Conservation (phyloP, 116 monocot genomes). For the Iris pallida region DNA sequence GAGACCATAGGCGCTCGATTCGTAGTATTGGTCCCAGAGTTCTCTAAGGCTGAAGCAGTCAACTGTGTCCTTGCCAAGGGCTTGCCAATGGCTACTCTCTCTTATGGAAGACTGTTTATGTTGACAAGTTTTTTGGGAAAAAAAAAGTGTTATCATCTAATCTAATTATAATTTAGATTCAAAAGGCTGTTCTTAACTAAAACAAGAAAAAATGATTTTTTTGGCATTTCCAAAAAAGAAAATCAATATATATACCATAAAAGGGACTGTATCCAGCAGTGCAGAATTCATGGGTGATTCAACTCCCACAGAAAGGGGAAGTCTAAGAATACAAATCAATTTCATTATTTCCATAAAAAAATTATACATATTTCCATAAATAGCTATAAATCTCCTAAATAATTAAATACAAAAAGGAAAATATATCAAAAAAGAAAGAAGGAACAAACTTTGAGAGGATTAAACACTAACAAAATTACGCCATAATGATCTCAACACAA, state of each 20-base stretch:
- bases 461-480: too few species aligned
- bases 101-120: conserved; percentile 26
- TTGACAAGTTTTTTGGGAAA: background rate
- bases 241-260: background rate
- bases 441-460: too few species aligned
- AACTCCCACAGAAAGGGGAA: background rate
- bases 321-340: too few species aligned
- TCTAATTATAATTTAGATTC: background rate
- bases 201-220: background rate
- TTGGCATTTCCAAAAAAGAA: background rate
- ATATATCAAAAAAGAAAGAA: too few species aligned
- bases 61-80: conserved; percentile 21
- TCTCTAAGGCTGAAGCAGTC: conserved; percentile 46
- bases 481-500: too few species aligned
- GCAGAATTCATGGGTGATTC: background rate
- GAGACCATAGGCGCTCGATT: conserved; percentile 55
- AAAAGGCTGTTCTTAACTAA: background rate
- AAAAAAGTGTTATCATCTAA: too few species aligned
- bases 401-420: too few species aligned
- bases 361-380: too few species aligned
- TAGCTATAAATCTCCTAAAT: too few species aligned
- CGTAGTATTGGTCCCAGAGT: conserved; percentile 44
- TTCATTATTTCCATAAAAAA: too few species aligned
- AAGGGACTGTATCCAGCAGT: background rate
- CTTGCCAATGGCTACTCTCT: conserved; percentile 30